Evolutionary conservation across 1,139 yeast species (phyloP), one percentile per base, ranked within the genome.

Genomic region (Pichia terricola): DNA sequence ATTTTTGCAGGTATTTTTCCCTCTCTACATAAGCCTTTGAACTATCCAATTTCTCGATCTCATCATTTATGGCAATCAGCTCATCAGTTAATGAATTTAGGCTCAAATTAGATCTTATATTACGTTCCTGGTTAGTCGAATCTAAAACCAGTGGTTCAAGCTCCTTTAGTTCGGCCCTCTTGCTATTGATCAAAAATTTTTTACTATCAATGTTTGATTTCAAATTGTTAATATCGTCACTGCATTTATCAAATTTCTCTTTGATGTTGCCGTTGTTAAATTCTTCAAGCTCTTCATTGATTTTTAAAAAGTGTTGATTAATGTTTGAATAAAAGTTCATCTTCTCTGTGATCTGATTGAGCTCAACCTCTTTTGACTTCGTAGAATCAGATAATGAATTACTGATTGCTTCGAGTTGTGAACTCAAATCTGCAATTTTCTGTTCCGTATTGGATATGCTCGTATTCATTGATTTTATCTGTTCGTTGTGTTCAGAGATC

Each of bases 21-120:
- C 84, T 71, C 46, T 79, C 76, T 2, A 65, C 64, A 49, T 79
- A 81, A 0, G 96, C 96, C 54, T 80, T 72, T 35, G 70, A 72
- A 2, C 70, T 62, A 55, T 84, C 73, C 16, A 79, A 61, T 8
- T 63, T 61, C 0, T 46, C 50, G 2, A 79, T 68, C 35, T 68
- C 67, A 0, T 51, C 51, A 7, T 64, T 65, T 4, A 74, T 59
- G 2, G 55, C 54, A 1, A 44, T 40, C 1, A 70, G 51, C 42
- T 75, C 67, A 0, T 45, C 47, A 30, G 65, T 64, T 34, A 77
- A 52, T 9, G 65, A 61, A 7, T 77, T 59, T 5, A 78, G 56
- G 47, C 78, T 79, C 26, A 81, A 46, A 51, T 79, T 81, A 46
- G 77, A 77, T 31, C 73, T 64, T 25, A 81, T 59, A 40, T 70